Percentiles rank a stretch among this genome's conserved stretches.
Conservation (phyloP, 192 early-diverging fungal species). For the Coemansia erecta region DNA sequence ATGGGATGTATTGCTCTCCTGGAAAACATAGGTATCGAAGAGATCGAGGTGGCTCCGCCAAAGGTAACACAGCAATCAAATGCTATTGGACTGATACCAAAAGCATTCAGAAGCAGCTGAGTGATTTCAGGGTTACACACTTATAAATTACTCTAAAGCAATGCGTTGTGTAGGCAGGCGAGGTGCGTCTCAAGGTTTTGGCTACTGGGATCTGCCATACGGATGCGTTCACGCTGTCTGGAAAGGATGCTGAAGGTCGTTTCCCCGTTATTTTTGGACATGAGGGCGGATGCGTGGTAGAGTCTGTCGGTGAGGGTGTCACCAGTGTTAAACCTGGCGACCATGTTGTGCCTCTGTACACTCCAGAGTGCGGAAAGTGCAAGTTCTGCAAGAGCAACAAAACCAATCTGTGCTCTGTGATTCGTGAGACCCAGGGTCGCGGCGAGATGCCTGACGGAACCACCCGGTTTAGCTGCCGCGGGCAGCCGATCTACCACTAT, state of each 20-base stretch:
- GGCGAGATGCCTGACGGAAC: conserved; percentile 96
- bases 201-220: conserved; percentile 95
- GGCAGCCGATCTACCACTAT: conserved; percentile 87
- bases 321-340: conserved; percentile 89
- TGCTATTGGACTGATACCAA: background rate
- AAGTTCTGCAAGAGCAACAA: conserved; percentile 97
- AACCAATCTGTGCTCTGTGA: conserved; percentile 92
- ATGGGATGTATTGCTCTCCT: background rate
- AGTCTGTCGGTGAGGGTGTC: conserved; percentile 94
- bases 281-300: conserved; percentile 93
- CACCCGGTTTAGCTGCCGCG: conserved; percentile 87
- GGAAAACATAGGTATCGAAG: conserved; percentile 70
- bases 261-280: conserved; percentile 95
- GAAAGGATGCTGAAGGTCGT: conserved; percentile 77
- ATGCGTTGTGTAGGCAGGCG: conserved; percentile 59
- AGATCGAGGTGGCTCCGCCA: conserved; percentile 92
- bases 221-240: conserved; percentile 93
- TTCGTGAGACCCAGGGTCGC: conserved; percentile 88
- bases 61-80: conserved; percentile 40
- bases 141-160: too few species aligned
- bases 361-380: conserved; percentile 86
- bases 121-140: background rate
- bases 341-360: conserved; percentile 94
- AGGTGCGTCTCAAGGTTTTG: conserved; percentile 90
- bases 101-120: background rate